Conservation (phyloP, 345 rosid species). For the Raphanus raphanistrum region DNA sequence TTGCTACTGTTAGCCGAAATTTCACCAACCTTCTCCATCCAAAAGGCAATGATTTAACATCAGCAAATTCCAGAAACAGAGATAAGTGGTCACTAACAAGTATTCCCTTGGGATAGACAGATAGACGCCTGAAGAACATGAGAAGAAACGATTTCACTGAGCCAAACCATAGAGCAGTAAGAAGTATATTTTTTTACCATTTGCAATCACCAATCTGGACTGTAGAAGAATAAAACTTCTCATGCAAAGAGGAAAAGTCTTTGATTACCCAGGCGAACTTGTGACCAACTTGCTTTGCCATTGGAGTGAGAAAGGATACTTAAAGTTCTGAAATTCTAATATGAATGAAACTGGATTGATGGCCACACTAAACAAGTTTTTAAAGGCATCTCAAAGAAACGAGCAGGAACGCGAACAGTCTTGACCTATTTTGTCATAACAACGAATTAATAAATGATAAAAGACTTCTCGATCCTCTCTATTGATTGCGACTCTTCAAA, state of each 20-base stretch:
- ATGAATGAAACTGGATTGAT: neutral
- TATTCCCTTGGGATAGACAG: constrained; percentile 64
- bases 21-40: constrained; percentile 80
- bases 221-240: neutral
- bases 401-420: neutral
- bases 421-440: neutral
- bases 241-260: neutral
- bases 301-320: neutral
- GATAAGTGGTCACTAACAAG: constrained; percentile 56
- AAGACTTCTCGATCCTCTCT: neutral
- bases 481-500: neutral
- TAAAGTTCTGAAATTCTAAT: neutral
- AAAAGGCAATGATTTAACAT: constrained; percentile 54
- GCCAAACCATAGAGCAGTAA: neutral
- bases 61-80: constrained; percentile 68
- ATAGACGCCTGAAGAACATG: constrained; percentile 53
- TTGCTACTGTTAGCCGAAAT: constrained; percentile 57
- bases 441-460: neutral
- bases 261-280: neutral
- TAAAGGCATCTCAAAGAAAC: neutral
- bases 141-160: neutral
- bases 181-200: neutral
- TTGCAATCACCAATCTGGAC: constrained; percentile 2
- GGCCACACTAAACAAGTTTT: neutral
- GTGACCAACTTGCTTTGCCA: neutral